phyloP scores from a whole-genome alignment of 805 yeast species.

The Pichia thaimueangensis region DNA sequence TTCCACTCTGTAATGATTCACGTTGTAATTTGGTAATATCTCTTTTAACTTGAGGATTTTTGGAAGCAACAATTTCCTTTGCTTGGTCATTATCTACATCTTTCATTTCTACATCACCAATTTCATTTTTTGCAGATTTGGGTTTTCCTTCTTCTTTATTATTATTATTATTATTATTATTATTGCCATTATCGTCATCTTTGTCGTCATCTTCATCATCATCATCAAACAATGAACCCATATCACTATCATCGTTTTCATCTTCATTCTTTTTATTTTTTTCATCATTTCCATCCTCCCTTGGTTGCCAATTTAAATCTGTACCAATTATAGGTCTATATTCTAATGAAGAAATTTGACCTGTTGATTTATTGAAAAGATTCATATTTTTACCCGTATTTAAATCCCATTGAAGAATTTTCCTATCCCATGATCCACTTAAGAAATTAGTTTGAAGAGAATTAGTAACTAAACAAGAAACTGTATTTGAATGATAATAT shows the following conservation, averaged over 20 bases:
- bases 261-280: slow-evolving; percentile 7
- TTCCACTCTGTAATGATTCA: slow-evolving; percentile 32
- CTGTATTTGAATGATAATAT: slow-evolving; percentile 58
- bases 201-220: slow-evolving; percentile 31
- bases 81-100: background rate
- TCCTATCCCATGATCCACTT: slow-evolving; percentile 89
- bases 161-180: slow-evolving; percentile 9
- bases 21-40: slow-evolving; percentile 35
- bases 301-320: slow-evolving; percentile 27
- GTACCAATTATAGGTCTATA: slow-evolving; percentile 57
- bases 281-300: slow-evolving; percentile 22
- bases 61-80: background rate
- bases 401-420: slow-evolving; percentile 78
- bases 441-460: slow-evolving; percentile 55
- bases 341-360: slow-evolving; percentile 74
- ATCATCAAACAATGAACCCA: slow-evolving; percentile 43
- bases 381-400: slow-evolving; percentile 54
- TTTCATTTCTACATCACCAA: slow-evolving; percentile 29
- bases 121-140: slow-evolving; percentile 26
- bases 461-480: slow-evolving; percentile 64
- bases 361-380: slow-evolving; percentile 51
- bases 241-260: slow-evolving; percentile 15
- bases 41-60: slow-evolving; percentile 7
- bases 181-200: slow-evolving; percentile 7
- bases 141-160: background rate